Percentiles rank a stretch among this genome's conserved stretches.
phyloP scores from a whole-genome alignment of 768 basidiomycete species.

The Tricholomella constricta region DNA sequence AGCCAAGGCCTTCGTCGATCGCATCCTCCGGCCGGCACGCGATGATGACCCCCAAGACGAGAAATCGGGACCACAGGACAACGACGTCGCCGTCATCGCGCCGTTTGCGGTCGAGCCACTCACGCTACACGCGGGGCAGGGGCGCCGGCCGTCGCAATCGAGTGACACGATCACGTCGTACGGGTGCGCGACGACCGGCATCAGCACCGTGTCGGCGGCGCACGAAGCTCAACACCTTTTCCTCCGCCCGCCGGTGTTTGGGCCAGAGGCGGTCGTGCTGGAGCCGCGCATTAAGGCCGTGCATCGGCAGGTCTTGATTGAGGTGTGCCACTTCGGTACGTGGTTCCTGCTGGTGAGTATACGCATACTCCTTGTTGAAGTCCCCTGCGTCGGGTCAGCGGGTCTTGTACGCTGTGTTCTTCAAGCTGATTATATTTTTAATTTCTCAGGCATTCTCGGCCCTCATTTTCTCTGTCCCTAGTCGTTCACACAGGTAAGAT shows the following conservation, averaged over 20 bases:
- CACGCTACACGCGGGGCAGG: neutral
- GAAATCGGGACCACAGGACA: neutral
- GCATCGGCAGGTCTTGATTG: conserved; percentile 32
- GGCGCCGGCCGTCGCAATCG: conserved; percentile 3
- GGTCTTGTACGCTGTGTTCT: too few relatives aligned
- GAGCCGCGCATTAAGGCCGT: conserved; percentile 38
- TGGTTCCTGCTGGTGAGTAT: conserved; percentile 23
- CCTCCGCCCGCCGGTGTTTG: conserved; percentile 36
- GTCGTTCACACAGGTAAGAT: conserved; percentile 13
- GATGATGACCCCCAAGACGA: neutral
- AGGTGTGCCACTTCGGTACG: conserved; percentile 27
- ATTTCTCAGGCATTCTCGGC: conserved; percentile 21
- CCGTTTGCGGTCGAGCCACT: conserved; percentile 16
- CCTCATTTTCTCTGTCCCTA: conserved; percentile 24
- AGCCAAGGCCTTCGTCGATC: conserved; percentile 21
- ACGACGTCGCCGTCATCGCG: conserved; percentile 17
- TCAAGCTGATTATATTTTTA: neutral
- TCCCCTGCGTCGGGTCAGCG: too few relatives aligned
- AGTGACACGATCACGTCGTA: conserved; percentile 10
- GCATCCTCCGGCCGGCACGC: conserved; percentile 14
- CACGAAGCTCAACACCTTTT: too few relatives aligned
- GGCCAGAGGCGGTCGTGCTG: conserved; percentile 39
- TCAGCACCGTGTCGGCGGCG: neutral
- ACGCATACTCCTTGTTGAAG: too few relatives aligned
- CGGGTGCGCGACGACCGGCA: neutral